Evolutionary conservation across 805 yeast species (phyloP).

Genomic region (Maudiozyma turicensis): DNA sequence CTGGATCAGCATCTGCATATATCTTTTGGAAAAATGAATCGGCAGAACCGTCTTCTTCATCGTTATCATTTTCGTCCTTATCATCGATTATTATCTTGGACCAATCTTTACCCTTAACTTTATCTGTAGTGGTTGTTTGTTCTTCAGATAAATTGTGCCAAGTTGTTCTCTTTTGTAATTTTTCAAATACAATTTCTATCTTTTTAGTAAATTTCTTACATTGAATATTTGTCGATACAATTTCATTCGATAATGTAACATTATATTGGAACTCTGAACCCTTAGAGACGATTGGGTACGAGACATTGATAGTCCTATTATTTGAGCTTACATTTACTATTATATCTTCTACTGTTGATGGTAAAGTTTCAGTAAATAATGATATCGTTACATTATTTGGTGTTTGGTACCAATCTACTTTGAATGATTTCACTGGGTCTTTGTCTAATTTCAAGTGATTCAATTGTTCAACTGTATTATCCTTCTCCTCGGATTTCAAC

Average conservation of each 20-base stretch:
- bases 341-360: conserved; percentile 31
- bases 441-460: neutral
- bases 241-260: conserved; percentile 29
- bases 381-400: conserved; percentile 48
- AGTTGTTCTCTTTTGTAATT: conserved; percentile 22
- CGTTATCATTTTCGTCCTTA: conserved; percentile 37
- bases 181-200: conserved; percentile 55
- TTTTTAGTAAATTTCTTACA: conserved; percentile 56
- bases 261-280: conserved; percentile 47
- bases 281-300: conserved; percentile 14
- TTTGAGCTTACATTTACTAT: conserved; percentile 34
- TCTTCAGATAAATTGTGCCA: conserved; percentile 41
- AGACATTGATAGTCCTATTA: conserved; percentile 22
- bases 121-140: conserved; percentile 28
- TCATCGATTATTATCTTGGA: conserved; percentile 39
- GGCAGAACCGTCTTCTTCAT: conserved; percentile 39
- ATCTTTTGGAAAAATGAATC: conserved; percentile 66
- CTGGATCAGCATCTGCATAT: conserved; percentile 75
- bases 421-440: conserved; percentile 6
- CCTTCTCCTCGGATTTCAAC: neutral
- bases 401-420: conserved; percentile 71
- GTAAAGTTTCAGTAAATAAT: conserved; percentile 59
- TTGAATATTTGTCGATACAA: conserved; percentile 33
- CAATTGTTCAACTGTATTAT: neutral
- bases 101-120: conserved; percentile 77